Evolutionary conservation across 805 yeast species (phyloP), one percentile per base, ranked within the genome.

Genomic region (Tetrapisispora taiwanensis): DNA sequence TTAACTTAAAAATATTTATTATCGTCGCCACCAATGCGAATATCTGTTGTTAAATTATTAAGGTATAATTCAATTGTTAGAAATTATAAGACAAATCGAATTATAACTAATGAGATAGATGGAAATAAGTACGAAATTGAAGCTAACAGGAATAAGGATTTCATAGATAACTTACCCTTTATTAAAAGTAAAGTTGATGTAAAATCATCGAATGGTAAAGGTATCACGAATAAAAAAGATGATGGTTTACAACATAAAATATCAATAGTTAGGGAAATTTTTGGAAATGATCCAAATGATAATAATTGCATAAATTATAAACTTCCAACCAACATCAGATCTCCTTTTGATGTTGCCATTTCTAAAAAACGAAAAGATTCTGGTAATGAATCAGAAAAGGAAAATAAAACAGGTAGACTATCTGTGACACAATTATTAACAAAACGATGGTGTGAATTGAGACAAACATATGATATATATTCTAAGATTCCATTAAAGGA

Each of bases 401-500:
- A 36, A 27, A 13, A 26, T 14, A 31, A 20, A 7, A 42, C 36
- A 10, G 28, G 42, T 7, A 47, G 66, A 28, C 45, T 62, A 13
- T 59, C 65, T 9, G 87, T 82, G 4, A 80, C 89, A 0, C 73
- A 70, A 44, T 56, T 84, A 8, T 60, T 80, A 10, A 74, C 81
- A 0, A 68, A 73, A 28, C 60, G 70, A 14, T 83, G 87, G 84
- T 84, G 92, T 65, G 90, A 84, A 58, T 61, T 83, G 38, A 63
- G 77, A 34, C 69, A 65, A 17, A 69, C 72, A 46, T 83, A 76
- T 55, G 68, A 70, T 20, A 55, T 77, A 0, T 82, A 74, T 51
- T 63, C 79, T 0, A 69, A 70, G 18, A 63, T 71, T 6, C 61
- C 58, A 2, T 52, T 52, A 2, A 56, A 52, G 28, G 59, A 60